phyloP scores from a whole-genome alignment of 2,329 filamentous ascomycete genomes.

The Neofusicoccum sp. region DNA sequence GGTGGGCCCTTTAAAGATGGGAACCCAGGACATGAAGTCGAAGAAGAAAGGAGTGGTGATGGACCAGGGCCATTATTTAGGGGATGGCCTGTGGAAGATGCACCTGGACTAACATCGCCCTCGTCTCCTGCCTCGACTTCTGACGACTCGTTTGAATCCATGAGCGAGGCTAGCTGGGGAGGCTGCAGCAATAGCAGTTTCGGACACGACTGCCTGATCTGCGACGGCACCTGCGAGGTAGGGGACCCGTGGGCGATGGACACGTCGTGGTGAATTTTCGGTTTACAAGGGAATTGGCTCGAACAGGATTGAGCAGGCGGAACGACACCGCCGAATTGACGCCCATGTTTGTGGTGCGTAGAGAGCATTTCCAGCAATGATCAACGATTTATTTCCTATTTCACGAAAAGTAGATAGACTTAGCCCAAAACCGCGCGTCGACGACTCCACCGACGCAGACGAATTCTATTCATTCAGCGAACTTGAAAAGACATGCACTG shows the following conservation, averaged over 20 bases:
- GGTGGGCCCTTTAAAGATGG: constrained; percentile 77
- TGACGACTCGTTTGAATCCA: constrained; percentile 9
- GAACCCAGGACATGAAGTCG: constrained; percentile 87
- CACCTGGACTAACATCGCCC: constrained; percentile 48
- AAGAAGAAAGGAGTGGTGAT: constrained; percentile 94
- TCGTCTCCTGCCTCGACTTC: constrained; percentile 9
- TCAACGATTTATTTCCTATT: not conserved
- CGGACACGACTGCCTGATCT: constrained; percentile 13
- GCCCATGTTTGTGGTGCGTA: constrained; percentile 4
- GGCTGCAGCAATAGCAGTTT: constrained; percentile 10
- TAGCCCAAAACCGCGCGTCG: constrained; percentile 7
- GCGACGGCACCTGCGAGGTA: constrained; percentile 8
- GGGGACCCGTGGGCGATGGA: constrained; percentile 13
- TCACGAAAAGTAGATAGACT: constrained; percentile 12
- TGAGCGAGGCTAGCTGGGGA: constrained; percentile 12
- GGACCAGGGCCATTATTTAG: constrained; percentile 89
- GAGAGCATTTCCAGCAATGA: constrained; percentile 13
- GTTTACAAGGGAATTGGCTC: constrained; percentile 1
- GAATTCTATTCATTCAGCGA: constrained; percentile 9
- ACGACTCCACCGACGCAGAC: constrained; percentile 3
- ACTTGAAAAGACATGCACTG: not conserved
- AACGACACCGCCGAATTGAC: not conserved
- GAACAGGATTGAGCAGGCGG: constrained; percentile 6
- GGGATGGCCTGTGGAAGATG: constrained; percentile 89
- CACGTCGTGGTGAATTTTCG: not conserved